These are phyloP conservation scores for Xerocomellus amylosporus DNA, from an alignment of 768 basidiomycete species.

Conservation along the genomic window DNA sequence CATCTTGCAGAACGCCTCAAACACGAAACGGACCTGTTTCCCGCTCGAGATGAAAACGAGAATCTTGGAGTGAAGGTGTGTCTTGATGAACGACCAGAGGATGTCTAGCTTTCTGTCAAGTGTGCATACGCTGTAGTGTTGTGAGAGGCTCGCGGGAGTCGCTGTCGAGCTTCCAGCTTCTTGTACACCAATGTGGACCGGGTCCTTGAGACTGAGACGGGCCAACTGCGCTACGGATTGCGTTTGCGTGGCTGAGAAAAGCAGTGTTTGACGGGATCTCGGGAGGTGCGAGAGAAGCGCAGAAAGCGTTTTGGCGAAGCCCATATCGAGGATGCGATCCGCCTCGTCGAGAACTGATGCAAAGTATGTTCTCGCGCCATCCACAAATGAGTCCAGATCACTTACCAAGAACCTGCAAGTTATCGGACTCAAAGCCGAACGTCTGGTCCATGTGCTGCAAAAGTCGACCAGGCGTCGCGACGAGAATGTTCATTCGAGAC, in stretches of 20 bases:
- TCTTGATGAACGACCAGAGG: slow-evolving; percentile 93
- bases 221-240: slow-evolving; percentile 86
- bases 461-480: slow-evolving; percentile 92
- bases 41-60: slow-evolving; percentile 94
- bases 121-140: slow-evolving; percentile 80
- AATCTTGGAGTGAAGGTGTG: slow-evolving; percentile 85
- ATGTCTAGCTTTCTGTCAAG: slow-evolving; percentile 89
- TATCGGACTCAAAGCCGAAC: slow-evolving; percentile 86
- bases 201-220: slow-evolving; percentile 82
- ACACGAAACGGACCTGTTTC: slow-evolving; percentile 96
- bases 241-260: slow-evolving; percentile 97
- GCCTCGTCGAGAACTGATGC: slow-evolving; percentile 89
- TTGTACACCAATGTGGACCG: slow-evolving; percentile 67
- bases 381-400: slow-evolving; percentile 5
- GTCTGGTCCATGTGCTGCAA: slow-evolving; percentile 99
- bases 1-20: slow-evolving; percentile 93
- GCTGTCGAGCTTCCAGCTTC: slow-evolving; percentile 41
- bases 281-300: slow-evolving; percentile 93
- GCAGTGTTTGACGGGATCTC: slow-evolving; percentile 86
- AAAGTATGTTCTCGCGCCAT: background rate
- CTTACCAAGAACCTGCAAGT: slow-evolving; percentile 87
- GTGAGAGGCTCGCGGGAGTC: slow-evolving; percentile 79
- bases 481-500: slow-evolving; percentile 95
- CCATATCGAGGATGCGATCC: slow-evolving; percentile 95
- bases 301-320: slow-evolving; percentile 83